phyloP scores from a whole-genome alignment of 768 basidiomycete genomes.

The Boletus tylopilopsis region DNA sequence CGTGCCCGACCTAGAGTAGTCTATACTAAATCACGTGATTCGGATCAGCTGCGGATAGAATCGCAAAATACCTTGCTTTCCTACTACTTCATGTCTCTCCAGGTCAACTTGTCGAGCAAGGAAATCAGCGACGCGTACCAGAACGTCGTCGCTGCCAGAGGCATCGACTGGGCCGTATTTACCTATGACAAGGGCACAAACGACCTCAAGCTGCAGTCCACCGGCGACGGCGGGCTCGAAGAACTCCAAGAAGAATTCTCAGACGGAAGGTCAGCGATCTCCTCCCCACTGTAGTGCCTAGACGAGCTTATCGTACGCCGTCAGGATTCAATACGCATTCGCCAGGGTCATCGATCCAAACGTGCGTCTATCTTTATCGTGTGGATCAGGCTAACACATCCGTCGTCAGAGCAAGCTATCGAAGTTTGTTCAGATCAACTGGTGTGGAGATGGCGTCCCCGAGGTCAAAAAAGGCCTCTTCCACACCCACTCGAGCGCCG shows the following conservation, averaged over 20 bases:
- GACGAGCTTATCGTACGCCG: constrained; percentile 1
- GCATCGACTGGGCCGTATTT: constrained; percentile 75
- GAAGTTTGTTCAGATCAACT: constrained; percentile 94
- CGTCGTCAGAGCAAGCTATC: constrained; percentile 63
- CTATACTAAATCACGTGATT: constrained; percentile 19
- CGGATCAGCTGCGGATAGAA: neutral
- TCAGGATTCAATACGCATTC: constrained; percentile 93
- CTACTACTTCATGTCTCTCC: constrained; percentile 58
- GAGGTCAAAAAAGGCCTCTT: constrained; percentile 90
- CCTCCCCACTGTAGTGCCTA: neutral
- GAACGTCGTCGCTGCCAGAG: constrained; percentile 60
- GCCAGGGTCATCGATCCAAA: constrained; percentile 81
- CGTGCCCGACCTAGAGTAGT: constrained; percentile 41
- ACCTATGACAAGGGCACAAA: constrained; percentile 81
- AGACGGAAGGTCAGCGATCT: constrained; percentile 80
- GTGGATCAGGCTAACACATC: neutral
- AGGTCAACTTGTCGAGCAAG: constrained; percentile 71
- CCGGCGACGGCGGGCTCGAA: constrained; percentile 84
- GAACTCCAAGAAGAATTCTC: constrained; percentile 94
- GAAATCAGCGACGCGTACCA: constrained; percentile 75
- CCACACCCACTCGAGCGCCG: constrained; percentile 79
- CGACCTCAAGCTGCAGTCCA: constrained; percentile 83
- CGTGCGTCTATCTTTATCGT: constrained; percentile 40
- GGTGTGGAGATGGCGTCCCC: constrained; percentile 97
- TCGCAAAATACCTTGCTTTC: too few relatives aligned